phyloP scores from a whole-genome alignment of 352 stramenopile species.

The Thraustochytrium sp. region DNA sequence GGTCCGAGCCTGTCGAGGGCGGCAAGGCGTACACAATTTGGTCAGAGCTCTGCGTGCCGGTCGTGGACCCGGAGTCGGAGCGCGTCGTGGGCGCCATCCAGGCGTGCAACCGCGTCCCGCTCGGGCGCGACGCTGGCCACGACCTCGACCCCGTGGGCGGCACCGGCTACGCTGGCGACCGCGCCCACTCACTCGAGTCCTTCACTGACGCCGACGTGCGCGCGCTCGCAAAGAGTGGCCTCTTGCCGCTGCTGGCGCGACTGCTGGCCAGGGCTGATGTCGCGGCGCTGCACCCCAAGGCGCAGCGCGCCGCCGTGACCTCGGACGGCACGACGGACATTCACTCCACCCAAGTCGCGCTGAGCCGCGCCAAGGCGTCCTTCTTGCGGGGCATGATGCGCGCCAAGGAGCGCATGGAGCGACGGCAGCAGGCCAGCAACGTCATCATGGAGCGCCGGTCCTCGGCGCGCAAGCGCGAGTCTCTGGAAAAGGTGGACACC shows the following conservation, averaged over 20 bases:
- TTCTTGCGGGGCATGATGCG: neutral
- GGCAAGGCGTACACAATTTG: neutral
- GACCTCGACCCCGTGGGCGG: too few relatives aligned
- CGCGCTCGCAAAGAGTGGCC: neutral
- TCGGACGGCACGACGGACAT: neutral
- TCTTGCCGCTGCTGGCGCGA: neutral
- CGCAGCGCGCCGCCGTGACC: neutral
- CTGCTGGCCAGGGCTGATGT: too few relatives aligned
- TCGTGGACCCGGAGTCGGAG: neutral
- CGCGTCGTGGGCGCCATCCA: neutral
- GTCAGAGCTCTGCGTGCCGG: conserved; percentile 1
- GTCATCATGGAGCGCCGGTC: too few relatives aligned
- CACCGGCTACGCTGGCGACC: too few relatives aligned
- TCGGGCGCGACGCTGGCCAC: neutral
- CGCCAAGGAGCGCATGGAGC: conserved; percentile 9
- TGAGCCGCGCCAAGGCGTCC: neutral
- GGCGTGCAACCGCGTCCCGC: neutral
- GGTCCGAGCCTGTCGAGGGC: neutral
- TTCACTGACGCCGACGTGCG: neutral
- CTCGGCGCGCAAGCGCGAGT: neutral
- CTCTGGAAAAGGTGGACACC: too few relatives aligned
- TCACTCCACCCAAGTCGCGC: neutral
- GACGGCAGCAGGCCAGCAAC: neutral
- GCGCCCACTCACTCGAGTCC: neutral
- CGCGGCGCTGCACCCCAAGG: neutral